Percentiles rank a stretch among this genome's conserved stretches.
Evolutionary conservation across 352 stramenopile genomes (phyloP).

Genomic region (Phytophthora citrophthora): DNA sequence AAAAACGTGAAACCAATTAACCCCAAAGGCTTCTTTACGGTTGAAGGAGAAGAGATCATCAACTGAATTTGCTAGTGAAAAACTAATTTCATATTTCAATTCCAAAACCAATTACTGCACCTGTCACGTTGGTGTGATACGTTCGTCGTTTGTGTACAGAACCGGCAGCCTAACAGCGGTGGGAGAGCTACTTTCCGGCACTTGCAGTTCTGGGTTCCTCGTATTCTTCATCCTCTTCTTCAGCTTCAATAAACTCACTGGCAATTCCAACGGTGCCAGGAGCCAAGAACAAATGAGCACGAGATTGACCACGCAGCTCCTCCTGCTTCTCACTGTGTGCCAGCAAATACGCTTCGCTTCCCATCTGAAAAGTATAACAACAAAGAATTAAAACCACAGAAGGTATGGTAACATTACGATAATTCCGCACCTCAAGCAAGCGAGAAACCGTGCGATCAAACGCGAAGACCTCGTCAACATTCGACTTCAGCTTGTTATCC

Average conservation of each 20-base stretch:
- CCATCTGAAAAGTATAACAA: conserved; percentile 45
- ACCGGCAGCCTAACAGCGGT: background rate
- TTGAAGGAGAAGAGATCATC: background rate
- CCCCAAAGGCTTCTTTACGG: background rate
- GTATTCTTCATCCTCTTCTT: conserved; percentile 28
- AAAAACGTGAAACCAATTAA: conserved; percentile 8
- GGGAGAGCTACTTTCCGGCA: conserved; percentile 30
- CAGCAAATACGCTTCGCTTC: conserved; percentile 72
- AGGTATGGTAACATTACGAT: background rate
- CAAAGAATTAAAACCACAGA: background rate
- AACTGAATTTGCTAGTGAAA: no score
- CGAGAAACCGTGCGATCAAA: conserved; percentile 90
- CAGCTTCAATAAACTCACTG: conserved; percentile 15
- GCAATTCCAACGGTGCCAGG: conserved; percentile 16
- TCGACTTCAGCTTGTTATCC: conserved; percentile 55
- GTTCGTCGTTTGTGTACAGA: conserved; percentile 6
- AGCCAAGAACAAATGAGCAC: conserved; percentile 33
- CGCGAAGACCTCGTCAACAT: conserved; percentile 85
- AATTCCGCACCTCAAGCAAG: conserved; percentile 68
- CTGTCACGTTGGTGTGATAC: background rate
- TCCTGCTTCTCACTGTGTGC: conserved; percentile 52
- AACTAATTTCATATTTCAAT: conserved; percentile 4
- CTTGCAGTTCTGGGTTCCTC: conserved; percentile 30
- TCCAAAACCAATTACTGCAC: conserved; percentile 14
- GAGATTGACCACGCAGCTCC: conserved; percentile 18